Evolutionary conservation across 768 basidiomycete species (phyloP).

Genomic region (Tulasnella sp.): DNA sequence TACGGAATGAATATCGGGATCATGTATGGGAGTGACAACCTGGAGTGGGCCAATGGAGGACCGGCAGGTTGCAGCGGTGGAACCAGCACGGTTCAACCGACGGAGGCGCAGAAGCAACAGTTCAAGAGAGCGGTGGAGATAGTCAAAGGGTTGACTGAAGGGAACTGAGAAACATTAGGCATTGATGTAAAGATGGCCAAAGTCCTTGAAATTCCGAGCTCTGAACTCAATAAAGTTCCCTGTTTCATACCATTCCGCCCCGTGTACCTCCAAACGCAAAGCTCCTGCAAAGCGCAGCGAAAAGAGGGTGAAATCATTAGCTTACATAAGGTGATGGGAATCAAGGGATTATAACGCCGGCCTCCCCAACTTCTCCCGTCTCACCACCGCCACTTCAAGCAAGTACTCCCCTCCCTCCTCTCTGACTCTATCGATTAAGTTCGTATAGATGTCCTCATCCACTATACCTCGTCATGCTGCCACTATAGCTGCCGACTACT

Average conservation of each 20-base stretch:
- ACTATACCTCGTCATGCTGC: neutral
- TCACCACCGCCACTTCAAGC: neutral
- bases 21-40: conserved; percentile 45
- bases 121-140: conserved; percentile 71
- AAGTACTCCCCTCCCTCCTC: neutral
- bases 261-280: too few species aligned
- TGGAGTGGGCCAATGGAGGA: conserved; percentile 61
- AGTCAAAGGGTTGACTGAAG: conserved; percentile 41
- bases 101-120: conserved; percentile 59
- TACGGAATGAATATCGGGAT: conserved; percentile 49
- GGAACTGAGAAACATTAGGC: neutral
- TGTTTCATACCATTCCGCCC: too few species aligned
- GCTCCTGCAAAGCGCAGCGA: neutral
- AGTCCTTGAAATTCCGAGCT: neutral
- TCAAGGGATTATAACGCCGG: neutral
- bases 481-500: neutral
- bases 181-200: neutral
- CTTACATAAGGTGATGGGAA: neutral
- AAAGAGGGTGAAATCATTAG: neutral
- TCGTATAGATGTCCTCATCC: conserved; percentile 5
- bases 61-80: conserved; percentile 60
- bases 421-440: conserved; percentile 9
- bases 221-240: too few species aligned
- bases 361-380: neutral
- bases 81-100: conserved; percentile 47